Base-by-base conservation (phyloP, 2,329 filamentous ascomycete genomes). In the Xylariaceae sp. region DNA sequence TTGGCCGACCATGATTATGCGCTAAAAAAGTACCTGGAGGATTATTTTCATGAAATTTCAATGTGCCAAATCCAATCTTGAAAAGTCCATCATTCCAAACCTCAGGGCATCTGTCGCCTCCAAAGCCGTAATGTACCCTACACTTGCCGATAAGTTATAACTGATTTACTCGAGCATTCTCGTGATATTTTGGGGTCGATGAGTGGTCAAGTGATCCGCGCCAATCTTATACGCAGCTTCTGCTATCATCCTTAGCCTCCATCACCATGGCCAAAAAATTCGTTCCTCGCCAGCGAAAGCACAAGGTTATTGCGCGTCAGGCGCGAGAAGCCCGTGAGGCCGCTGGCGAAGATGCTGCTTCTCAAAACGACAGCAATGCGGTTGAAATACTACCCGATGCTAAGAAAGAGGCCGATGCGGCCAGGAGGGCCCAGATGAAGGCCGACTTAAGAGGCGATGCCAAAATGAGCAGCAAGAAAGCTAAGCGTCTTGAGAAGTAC, bases 401-500 rank as follows among this genome's bases (percentile, higher is more conserved):
- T 31, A 69, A 77, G 57, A 75, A 74, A 59, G 77, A 55, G 37
- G 62, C 61, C 12, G 76, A 54, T 70, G 78, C 82, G 58, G 74
- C 77, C 58, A 80, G 77, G 68, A 86, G 74, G 70, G 82, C 74
- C 11, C 73, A 70, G 54, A 68, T 85, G 60, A 80, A 78, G 56
- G 75, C 78, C 27, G 76, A 84, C 59, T 66, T 85, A 53, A 73
- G 71, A 53, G 69, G 74, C 29, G 73, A 80, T 50, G 78, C 68
- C 44, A 84, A 84, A 64, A 75, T 85, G 67, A 84, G 76, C 65
- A 75, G 80, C 56, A 85, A 86, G 66, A 86, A 86, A 68, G 80
- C 83, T 4, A 86, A 86, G 72, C 77, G 84, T 1, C 67, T 86
- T 40, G 83, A 86, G 59, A 86, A 86, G 66, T 86, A 86, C 67